These are phyloP conservation scores for Trametes maxima DNA, from an alignment of 768 basidiomycete species.

Conservation along the genomic window DNA sequence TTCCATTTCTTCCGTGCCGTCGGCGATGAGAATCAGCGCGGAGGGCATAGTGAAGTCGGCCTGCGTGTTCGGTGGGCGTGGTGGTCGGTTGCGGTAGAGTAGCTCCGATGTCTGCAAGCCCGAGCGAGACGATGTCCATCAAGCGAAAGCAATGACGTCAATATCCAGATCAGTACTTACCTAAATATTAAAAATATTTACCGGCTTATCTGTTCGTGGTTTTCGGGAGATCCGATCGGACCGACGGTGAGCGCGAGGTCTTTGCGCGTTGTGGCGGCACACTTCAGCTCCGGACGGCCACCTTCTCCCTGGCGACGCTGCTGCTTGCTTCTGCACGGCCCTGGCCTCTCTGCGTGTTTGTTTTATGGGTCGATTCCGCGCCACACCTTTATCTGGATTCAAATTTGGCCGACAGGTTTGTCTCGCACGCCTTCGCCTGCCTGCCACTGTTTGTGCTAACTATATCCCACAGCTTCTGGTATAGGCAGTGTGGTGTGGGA, in stretches of 20 bases:
- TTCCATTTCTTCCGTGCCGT: slow-evolving; percentile 90
- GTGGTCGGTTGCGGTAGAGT: neutral
- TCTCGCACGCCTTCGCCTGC: neutral
- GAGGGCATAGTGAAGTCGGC: slow-evolving; percentile 39
- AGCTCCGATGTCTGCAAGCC: too few species aligned
- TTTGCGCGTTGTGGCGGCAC: too few species aligned
- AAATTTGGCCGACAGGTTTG: neutral
- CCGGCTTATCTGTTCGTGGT: too few species aligned
- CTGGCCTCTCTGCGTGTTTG: neutral
- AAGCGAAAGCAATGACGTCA: neutral
- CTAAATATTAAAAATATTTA: too few species aligned
- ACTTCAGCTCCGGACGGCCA: too few species aligned
- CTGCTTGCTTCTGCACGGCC: neutral
- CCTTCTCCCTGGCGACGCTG: too few species aligned
- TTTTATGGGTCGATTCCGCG: neutral
- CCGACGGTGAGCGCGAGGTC: too few species aligned
- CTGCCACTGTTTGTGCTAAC: slow-evolving; percentile 4
- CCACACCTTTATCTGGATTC: neutral
- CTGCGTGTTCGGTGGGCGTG: neutral
- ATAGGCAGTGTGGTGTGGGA: slow-evolving; percentile 14
- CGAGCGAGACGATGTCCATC: too few species aligned
- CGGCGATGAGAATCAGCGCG: slow-evolving; percentile 73
- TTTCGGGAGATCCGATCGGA: too few species aligned
- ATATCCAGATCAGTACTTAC: neutral
- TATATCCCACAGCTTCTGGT: slow-evolving; percentile 8